Conservation (phyloP, 768 basidiomycete genomes). For the Trametes sanguinea region DNA sequence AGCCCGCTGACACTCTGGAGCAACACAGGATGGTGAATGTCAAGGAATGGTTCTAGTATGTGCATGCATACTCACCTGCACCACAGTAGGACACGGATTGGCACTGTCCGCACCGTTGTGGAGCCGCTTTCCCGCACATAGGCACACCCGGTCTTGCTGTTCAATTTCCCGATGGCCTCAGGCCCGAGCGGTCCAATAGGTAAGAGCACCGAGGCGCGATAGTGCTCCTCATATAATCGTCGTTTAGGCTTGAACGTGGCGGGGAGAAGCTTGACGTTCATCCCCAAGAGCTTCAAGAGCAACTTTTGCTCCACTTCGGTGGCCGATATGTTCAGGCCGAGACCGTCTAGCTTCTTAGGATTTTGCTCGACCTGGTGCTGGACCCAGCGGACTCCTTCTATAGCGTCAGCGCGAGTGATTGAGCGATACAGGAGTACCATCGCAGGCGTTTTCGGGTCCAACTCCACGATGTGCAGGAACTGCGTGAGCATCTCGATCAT, state of each 20-base stretch:
- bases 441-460: conserved; percentile 12
- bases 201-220: conserved; percentile 38
- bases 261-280: conserved; percentile 36
- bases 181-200: conserved; percentile 39
- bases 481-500: not conserved
- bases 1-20: conserved; percentile 40
- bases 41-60: too few relatives aligned
- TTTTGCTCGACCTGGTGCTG: not conserved
- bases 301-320: conserved; percentile 36
- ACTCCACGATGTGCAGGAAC: conserved; percentile 8
- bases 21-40: too few relatives aligned
- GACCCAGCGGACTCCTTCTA: not conserved
- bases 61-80: conserved; percentile 27
- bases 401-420: not conserved
- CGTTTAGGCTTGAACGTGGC: conserved; percentile 29
- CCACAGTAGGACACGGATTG: conserved; percentile 40
- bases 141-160: conserved; percentile 38
- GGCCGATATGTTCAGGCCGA: conserved; percentile 1
- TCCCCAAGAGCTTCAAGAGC: conserved; percentile 34
- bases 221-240: conserved; percentile 26
- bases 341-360: not conserved
- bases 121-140: conserved; percentile 40
- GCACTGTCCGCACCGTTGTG: conserved; percentile 39
- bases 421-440: conserved; percentile 16
- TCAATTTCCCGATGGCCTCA: conserved; percentile 39